These are phyloP conservation scores for Athelia psychrophila DNA, from an alignment of 1,284 basidiomycete species.

Conservation along the genomic window DNA sequence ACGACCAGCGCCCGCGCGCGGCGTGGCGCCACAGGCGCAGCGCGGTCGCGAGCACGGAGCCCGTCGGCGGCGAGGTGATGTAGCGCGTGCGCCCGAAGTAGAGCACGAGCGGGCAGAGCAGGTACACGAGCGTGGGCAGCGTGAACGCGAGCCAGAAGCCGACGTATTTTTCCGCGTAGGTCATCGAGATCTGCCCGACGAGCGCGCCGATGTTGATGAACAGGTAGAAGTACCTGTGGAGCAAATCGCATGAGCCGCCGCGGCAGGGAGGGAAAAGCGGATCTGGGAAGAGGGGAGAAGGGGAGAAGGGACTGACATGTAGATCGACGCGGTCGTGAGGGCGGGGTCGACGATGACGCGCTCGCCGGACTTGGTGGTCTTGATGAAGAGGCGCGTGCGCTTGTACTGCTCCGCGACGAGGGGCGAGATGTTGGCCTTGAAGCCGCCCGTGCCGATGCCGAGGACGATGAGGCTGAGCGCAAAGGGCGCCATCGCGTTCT, in stretches of 20 bases:
- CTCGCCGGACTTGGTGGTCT: slow-evolving; percentile 59
- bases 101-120: slow-evolving; percentile 72
- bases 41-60: slow-evolving; percentile 67
- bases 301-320: slow-evolving; percentile 47
- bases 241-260: too few species aligned
- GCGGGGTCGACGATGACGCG: slow-evolving; percentile 81
- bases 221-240: slow-evolving; percentile 78
- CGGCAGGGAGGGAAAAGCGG: neutral
- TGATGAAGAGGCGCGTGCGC: slow-evolving; percentile 53
- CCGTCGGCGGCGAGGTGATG: slow-evolving; percentile 64
- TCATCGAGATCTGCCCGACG: slow-evolving; percentile 68
- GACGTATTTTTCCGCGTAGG: slow-evolving; percentile 70
- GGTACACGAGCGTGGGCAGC: slow-evolving; percentile 67
- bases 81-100: slow-evolving; percentile 67
- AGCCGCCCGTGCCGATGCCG: slow-evolving; percentile 69
- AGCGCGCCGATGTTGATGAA: slow-evolving; percentile 80
- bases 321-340: slow-evolving; percentile 68
- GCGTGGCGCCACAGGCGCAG: slow-evolving; percentile 51
- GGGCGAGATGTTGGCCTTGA: slow-evolving; percentile 82
- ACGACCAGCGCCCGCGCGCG: slow-evolving; percentile 52
- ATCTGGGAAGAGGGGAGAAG: too few species aligned
- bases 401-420: slow-evolving; percentile 79
- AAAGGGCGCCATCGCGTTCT: slow-evolving; percentile 62
- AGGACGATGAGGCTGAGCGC: slow-evolving; percentile 67
- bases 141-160: slow-evolving; percentile 73